These are phyloP conservation scores for Pseudogymnoascus sp. DNA, from an alignment of 2,329 filamentous ascomycete genomes.

Conservation along the genomic window DNA sequence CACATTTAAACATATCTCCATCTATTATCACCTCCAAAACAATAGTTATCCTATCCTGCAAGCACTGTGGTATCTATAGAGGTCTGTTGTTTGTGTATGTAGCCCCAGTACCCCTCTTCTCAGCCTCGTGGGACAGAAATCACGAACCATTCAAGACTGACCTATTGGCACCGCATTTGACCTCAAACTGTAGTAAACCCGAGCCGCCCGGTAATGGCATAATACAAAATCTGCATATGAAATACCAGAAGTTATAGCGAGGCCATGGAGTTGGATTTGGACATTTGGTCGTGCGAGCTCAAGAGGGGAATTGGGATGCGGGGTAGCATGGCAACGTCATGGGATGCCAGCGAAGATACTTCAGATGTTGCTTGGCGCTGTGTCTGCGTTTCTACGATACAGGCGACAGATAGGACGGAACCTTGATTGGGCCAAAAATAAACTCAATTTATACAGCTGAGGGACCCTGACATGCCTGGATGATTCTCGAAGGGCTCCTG, in stretches of 20 bases:
- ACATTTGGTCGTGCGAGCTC: neutral
- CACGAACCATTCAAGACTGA: neutral
- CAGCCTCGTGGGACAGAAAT: neutral
- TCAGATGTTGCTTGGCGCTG: neutral
- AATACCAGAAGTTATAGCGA: neutral
- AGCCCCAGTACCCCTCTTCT: neutral
- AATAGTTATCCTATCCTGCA: neutral
- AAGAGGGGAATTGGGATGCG: neutral
- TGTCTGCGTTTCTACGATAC: neutral
- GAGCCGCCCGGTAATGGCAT: neutral
- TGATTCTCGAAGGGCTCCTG: neutral
- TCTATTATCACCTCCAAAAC: neutral
- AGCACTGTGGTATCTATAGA: neutral
- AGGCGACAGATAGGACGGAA: neutral
- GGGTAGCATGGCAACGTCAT: neutral
- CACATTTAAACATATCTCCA: neutral
- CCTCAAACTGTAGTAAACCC: neutral
- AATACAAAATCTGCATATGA: neutral
- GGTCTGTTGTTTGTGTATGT: neutral
- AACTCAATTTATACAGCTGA: neutral
- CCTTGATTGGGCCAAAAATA: neutral
- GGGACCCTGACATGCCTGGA: neutral
- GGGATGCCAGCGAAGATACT: neutral
- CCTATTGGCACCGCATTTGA: neutral
- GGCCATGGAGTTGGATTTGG: neutral